phyloP scores from a whole-genome alignment of 257 asterid genomes.

The Perilla frutescens region DNA sequence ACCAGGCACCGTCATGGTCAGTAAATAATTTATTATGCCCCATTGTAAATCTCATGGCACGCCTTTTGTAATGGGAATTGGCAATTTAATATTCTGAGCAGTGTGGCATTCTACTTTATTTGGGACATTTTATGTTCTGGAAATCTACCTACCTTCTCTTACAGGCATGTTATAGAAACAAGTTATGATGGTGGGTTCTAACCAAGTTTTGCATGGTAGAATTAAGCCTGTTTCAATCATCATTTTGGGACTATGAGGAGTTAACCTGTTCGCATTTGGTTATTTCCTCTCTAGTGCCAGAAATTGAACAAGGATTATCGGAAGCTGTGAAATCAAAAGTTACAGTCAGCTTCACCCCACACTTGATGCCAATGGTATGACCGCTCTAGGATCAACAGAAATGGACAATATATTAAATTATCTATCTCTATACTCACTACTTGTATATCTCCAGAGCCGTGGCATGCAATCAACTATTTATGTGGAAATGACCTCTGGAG shows the following conservation, averaged over 20 bases:
- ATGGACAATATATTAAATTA: neutral
- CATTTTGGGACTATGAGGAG: neutral
- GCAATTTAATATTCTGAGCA: neutral
- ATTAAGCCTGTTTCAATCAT: neutral
- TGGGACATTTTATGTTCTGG: neutral
- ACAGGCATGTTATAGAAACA: neutral
- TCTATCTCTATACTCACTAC: neutral
- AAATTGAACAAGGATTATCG: slow-evolving; percentile 95
- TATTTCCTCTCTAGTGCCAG: slow-evolving; percentile 68
- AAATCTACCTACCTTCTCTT: neutral
- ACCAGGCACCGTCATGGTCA: slow-evolving; percentile 94
- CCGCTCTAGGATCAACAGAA: slow-evolving; percentile 11
- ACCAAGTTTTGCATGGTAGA: neutral
- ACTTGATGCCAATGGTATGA: slow-evolving; percentile 91
- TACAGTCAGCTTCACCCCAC: slow-evolving; percentile 98
- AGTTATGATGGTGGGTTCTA: neutral
- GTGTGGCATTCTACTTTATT: neutral
- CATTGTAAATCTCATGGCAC: neutral
- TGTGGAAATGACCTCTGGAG: slow-evolving; percentile 84
- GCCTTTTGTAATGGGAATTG: neutral
- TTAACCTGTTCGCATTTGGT: slow-evolving; percentile 15
- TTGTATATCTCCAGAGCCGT: slow-evolving; percentile 67
- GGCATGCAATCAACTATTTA: slow-evolving; percentile 98
- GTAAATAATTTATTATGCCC: slow-evolving; percentile 29
- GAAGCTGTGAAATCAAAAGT: slow-evolving; percentile 79